phyloP scores from a whole-genome alignment of 345 rosid genomes.

The Salix dunnii region DNA sequence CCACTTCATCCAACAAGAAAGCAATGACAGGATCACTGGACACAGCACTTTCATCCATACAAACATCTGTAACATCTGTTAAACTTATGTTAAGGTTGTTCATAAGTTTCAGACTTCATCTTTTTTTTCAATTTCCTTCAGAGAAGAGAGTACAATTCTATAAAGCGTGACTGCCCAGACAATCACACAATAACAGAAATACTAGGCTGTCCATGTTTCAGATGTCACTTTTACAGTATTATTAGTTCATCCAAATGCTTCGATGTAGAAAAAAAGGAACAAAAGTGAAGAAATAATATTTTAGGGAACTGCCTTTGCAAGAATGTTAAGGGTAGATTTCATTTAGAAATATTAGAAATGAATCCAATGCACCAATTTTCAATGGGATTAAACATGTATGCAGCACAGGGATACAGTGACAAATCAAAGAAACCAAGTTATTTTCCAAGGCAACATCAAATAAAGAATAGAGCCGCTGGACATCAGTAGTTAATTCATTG shows the following conservation, averaged over 20 bases:
- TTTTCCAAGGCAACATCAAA: conserved; percentile 89
- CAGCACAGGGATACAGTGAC: conserved; percentile 77
- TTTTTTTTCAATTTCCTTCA: neutral
- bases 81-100: conserved; percentile 47
- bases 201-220: neutral
- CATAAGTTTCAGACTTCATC: conserved; percentile 5
- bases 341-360: neutral
- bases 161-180: neutral
- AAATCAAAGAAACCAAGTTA: conserved; percentile 74
- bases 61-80: conserved; percentile 87
- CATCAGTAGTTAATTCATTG: conserved; percentile 58
- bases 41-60: conserved; percentile 98
- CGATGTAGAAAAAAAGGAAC: neutral
- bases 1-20: conserved; percentile 98
- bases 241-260: neutral
- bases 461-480: conserved; percentile 77
- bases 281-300: neutral
- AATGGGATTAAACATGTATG: neutral
- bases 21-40: conserved; percentile 93
- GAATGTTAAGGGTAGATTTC: neutral
- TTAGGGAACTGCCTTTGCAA: neutral
- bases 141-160: neutral
- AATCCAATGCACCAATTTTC: neutral
- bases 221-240: neutral
- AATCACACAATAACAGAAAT: neutral